A percentile compares a stretch with the other conserved stretches of the same genome.
Evolutionary conservation across 306 rosid genomes (phyloP).

Genomic region (Castanospermum australe): DNA sequence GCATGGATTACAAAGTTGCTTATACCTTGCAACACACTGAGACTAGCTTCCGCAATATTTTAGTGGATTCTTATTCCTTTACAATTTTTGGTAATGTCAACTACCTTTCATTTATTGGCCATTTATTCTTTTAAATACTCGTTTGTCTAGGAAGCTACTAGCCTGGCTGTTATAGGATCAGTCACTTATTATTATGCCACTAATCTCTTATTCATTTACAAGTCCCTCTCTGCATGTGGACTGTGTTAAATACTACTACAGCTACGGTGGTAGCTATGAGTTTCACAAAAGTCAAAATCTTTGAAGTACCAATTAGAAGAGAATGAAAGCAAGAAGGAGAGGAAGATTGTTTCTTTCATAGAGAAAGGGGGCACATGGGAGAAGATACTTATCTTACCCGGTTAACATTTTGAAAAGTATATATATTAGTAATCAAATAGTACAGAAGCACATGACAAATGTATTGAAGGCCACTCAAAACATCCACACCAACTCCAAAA

Average conservation of each 20-base stretch:
- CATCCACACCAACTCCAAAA: slow-evolving; percentile 50
- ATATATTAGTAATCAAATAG: slow-evolving; percentile 22
- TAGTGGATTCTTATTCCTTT: slow-evolving; percentile 9
- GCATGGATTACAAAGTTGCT: slow-evolving; percentile 22
- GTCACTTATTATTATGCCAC: slow-evolving; percentile 1
- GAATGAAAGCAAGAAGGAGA: slow-evolving; percentile 4
- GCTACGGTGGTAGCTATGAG: not conserved
- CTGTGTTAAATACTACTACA: slow-evolving; percentile 23
- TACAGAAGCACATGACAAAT: slow-evolving; percentile 48
- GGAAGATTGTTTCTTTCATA: not conserved
- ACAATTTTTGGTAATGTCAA: slow-evolving; percentile 7
- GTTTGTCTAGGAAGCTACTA: not conserved
- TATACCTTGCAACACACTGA: not conserved
- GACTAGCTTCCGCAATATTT: slow-evolving; percentile 10
- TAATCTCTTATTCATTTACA: slow-evolving; percentile 6
- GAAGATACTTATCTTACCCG: slow-evolving; percentile 40
- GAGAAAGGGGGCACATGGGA: slow-evolving; percentile 44
- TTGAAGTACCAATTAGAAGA: not conserved
- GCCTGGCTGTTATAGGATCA: not conserved
- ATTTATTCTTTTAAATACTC: slow-evolving; percentile 17
- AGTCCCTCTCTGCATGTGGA: slow-evolving; percentile 10
- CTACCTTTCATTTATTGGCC: slow-evolving; percentile 24
- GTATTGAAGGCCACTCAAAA: slow-evolving; percentile 47
- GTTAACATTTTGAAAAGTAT: slow-evolving; percentile 21
- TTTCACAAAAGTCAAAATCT: not conserved